Conservation (phyloP, 2,329 filamentous ascomycete species). For the Biscogniauxia mediterranea region DNA sequence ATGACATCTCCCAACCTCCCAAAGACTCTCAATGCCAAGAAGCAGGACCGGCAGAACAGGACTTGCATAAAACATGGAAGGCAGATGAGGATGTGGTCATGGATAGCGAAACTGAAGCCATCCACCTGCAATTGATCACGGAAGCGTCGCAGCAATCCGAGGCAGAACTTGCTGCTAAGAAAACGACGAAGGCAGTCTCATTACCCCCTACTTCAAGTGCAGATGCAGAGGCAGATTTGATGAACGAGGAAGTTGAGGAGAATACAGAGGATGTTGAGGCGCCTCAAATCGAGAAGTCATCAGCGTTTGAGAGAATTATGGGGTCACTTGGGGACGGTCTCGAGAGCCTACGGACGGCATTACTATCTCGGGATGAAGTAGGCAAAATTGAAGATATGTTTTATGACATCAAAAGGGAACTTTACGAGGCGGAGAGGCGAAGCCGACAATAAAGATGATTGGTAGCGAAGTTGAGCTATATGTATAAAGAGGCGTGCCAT, state of each 20-base stretch:
- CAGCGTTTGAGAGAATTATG: conserved; percentile 49
- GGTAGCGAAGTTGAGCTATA: neutral
- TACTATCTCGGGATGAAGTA: conserved; percentile 64
- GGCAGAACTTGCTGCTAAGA: conserved; percentile 13
- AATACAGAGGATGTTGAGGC: neutral
- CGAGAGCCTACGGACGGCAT: conserved; percentile 55
- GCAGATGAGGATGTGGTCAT: conserved; percentile 16
- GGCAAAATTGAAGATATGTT: conserved; percentile 73
- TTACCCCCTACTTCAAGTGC: conserved; percentile 3
- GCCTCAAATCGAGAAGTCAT: conserved; percentile 28
- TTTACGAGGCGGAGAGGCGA: conserved; percentile 68
- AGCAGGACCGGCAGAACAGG: conserved; percentile 8
- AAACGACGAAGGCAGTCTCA: conserved; percentile 12
- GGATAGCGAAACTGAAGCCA: conserved; percentile 30
- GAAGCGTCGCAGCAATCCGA: conserved; percentile 34
- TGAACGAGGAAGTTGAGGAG: conserved; percentile 1
- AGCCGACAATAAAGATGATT: conserved; percentile 32
- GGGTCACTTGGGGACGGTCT: conserved; percentile 55
- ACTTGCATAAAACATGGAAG: conserved; percentile 11
- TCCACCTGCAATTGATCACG: conserved; percentile 30
- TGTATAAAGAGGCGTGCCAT: neutral
- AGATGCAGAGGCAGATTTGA: conserved; percentile 6
- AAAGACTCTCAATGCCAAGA: conserved; percentile 13
- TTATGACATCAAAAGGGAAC: conserved; percentile 73
- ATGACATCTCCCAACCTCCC: conserved; percentile 6